These are phyloP conservation scores for Sporobolomyces pararoseus DNA, from an alignment of 768 basidiomycete genomes.

Conservation along the genomic window DNA sequence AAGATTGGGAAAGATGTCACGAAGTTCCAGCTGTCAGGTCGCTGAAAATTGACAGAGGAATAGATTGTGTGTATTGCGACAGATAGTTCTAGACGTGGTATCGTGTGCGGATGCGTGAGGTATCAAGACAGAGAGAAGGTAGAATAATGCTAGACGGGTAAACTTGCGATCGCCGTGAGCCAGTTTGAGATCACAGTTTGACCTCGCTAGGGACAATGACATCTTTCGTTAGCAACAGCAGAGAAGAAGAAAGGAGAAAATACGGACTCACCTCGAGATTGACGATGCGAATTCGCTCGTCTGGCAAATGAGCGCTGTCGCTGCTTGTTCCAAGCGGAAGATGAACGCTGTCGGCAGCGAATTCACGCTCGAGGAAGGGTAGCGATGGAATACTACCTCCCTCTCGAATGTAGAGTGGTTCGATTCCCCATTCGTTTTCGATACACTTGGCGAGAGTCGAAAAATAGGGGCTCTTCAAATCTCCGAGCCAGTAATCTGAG, in stretches of 20 bases:
- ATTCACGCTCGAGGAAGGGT: conserved; percentile 87
- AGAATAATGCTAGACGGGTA: background rate
- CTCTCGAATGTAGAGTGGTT: conserved; percentile 55
- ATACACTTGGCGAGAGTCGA: conserved; percentile 77
- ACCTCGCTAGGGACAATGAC: conserved; percentile 15
- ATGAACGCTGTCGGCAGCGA: conserved; percentile 76
- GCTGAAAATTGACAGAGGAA: background rate
- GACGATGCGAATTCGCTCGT: conserved; percentile 80
- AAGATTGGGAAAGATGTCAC: conserved; percentile 68
- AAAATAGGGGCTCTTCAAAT: conserved; percentile 80
- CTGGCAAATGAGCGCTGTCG: conserved; percentile 61
- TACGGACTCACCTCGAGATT: conserved; percentile 57
- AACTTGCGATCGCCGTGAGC: conserved; percentile 16
- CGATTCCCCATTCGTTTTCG: conserved; percentile 76
- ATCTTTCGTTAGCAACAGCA: no score
- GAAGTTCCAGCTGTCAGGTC: conserved; percentile 51
- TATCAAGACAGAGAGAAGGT: background rate
- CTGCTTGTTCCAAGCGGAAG: conserved; percentile 90
- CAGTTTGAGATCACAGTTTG: conserved; percentile 27
- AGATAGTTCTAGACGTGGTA: background rate
- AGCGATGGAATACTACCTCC: conserved; percentile 84
- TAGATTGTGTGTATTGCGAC: background rate
- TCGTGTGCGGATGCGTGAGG: conserved; percentile 1
- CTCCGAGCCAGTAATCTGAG: conserved; percentile 95
- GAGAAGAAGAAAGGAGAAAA: background rate